Evolutionary conservation across 192 early-diverging fungal species (phyloP).

Genomic region (Linnemannia elongata): DNA sequence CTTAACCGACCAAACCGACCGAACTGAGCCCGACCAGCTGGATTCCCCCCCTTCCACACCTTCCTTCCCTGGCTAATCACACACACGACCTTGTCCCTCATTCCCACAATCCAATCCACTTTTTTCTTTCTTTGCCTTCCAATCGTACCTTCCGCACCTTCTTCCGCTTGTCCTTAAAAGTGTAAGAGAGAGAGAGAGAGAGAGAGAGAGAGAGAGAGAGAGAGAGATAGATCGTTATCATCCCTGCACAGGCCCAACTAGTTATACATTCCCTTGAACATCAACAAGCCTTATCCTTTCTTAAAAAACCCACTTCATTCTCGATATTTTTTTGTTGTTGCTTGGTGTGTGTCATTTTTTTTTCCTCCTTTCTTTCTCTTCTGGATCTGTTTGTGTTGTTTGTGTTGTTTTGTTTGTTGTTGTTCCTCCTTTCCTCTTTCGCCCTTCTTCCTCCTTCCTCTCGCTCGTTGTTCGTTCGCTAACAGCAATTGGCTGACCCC

Average conservation of each 20-base stretch:
- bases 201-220: not conserved
- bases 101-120: not conserved
- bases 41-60: not conserved
- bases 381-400: not conserved
- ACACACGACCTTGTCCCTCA: not conserved
- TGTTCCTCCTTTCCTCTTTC: not conserved
- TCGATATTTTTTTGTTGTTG: not conserved
- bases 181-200: not conserved
- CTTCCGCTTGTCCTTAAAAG: not conserved
- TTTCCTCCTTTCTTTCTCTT: not conserved
- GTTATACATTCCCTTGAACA: not conserved
- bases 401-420: not conserved
- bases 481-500: not conserved
- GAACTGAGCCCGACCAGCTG: not conserved
- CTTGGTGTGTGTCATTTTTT: slow-evolving; percentile 2
- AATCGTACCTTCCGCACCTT: slow-evolving; percentile 6
- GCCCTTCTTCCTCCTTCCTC: not conserved
- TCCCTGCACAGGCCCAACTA: not conserved
- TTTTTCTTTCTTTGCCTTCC: not conserved
- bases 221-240: not conserved
- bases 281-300: not conserved
- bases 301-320: not conserved
- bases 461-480: not conserved
- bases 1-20: not conserved
- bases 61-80: not conserved